These are phyloP conservation scores for Jaenimonas drosophilae DNA, from an alignment of 208 protist species.

Conservation along the genomic window DNA sequence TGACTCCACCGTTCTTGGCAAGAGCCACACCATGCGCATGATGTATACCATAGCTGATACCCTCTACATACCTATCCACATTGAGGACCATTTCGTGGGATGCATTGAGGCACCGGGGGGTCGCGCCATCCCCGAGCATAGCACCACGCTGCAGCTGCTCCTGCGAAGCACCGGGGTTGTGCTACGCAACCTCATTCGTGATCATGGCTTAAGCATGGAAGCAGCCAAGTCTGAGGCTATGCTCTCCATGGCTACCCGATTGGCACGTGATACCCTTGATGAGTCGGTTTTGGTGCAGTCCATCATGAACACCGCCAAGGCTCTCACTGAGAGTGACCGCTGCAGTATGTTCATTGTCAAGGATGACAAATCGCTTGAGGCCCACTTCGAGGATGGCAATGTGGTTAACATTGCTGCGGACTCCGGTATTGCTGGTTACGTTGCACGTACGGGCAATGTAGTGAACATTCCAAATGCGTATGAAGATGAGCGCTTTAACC, in stretches of 20 bases:
- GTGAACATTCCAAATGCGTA: slow-evolving; percentile 70
- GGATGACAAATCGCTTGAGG: slow-evolving; percentile 32
- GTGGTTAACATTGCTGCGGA: slow-evolving; percentile 33
- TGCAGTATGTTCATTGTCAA: slow-evolving; percentile 68
- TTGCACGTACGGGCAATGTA: slow-evolving; percentile 34
- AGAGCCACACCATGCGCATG: slow-evolving; percentile 5
- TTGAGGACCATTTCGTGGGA: slow-evolving; percentile 7
- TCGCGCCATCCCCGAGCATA: background rate
- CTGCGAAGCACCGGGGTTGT: background rate
- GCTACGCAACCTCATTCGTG: slow-evolving; percentile 14
- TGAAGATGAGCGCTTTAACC: slow-evolving; percentile 59
- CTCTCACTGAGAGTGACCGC: slow-evolving; percentile 53
- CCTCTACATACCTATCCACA: slow-evolving; percentile 14
- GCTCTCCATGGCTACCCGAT: slow-evolving; percentile 69
- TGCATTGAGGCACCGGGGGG: slow-evolving; percentile 10
- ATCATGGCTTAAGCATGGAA: slow-evolving; percentile 13
- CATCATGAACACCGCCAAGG: slow-evolving; percentile 72
- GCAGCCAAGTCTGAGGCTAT: slow-evolving; percentile 66
- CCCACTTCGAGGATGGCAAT: slow-evolving; percentile 67
- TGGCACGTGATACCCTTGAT: slow-evolving; percentile 71
- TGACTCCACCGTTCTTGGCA: slow-evolving; percentile 14
- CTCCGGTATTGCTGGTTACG: slow-evolving; percentile 61
- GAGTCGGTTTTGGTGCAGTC: slow-evolving; percentile 58
- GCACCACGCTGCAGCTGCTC: background rate
- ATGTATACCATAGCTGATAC: slow-evolving; percentile 12